Percentiles rank a stretch among this genome's conserved stretches.
phyloP scores from a whole-genome alignment of 2,329 filamentous ascomycete species.

The Penicillium griseofulvum region DNA sequence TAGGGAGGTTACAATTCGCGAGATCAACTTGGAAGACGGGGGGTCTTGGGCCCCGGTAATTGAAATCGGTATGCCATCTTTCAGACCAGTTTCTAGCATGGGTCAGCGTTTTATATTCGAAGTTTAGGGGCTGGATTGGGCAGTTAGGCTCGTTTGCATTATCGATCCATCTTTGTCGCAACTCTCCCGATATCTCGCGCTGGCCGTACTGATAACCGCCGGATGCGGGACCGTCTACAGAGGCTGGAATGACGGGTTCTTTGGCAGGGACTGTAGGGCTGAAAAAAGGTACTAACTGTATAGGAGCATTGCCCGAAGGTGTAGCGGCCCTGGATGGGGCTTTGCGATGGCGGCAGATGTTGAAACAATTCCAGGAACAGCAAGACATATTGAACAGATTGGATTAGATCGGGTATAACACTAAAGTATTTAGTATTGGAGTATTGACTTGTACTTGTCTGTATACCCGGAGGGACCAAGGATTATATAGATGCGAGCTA shows the following conservation, averaged over 20 bases:
- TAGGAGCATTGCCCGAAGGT: background rate
- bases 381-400: background rate
- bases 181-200: background rate
- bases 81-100: background rate
- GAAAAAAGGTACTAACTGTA: background rate
- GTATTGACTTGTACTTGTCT: background rate
- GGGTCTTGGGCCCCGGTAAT: background rate
- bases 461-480: background rate
- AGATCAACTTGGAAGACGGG: background rate
- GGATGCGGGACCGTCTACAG: background rate
- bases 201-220: background rate
- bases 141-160: background rate
- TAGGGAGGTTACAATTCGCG: background rate
- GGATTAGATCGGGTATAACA: background rate
- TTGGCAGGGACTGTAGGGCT: no score
- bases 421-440: background rate
- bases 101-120: background rate
- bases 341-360: background rate
- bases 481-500: background rate
- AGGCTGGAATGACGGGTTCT: background rate
- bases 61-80: background rate
- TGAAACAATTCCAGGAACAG: background rate
- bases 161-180: background rate
- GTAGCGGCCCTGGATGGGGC: background rate
- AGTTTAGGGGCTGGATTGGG: background rate